These are phyloP conservation scores for Pilasporangium apinafurcum DNA, from an alignment of 352 stramenopile genomes.

Conservation along the genomic window DNA sequence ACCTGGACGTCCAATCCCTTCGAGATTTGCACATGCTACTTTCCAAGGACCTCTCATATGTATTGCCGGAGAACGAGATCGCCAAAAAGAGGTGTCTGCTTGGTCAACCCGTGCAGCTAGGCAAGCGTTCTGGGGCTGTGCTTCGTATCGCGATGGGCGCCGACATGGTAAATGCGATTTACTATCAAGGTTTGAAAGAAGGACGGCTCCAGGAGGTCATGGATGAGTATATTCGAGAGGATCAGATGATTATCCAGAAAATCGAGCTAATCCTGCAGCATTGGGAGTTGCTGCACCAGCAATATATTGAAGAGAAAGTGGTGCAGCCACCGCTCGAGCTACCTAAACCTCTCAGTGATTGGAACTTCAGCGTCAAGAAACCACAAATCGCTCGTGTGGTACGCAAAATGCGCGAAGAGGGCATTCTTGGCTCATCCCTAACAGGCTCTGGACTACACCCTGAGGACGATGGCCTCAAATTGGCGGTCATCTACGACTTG, in stretches of 20 bases:
- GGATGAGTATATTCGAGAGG: conserved; percentile 36
- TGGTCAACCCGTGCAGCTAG: conserved; percentile 76
- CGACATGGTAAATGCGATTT: conserved; percentile 80
- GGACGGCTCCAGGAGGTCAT: conserved; percentile 22
- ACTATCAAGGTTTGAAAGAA: conserved; percentile 27
- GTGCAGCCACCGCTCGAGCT: conserved; percentile 23
- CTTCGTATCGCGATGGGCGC: conserved; percentile 82
- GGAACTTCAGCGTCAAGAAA: conserved; percentile 74
- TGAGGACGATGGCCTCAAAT: conserved; percentile 34
- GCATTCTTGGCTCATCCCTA: conserved; percentile 18
- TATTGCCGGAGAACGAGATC: conserved; percentile 30
- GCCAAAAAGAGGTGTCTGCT: conserved; percentile 63
- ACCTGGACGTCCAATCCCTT: conserved; percentile 39
- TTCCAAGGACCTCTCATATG: conserved; percentile 59
- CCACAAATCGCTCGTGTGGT: conserved; percentile 52
- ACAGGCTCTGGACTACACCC: conserved; percentile 4
- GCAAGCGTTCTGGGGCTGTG: conserved; percentile 52
- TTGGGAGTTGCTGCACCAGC: conserved; percentile 54
- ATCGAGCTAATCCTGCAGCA: conserved; percentile 63
- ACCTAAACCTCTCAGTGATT: conserved; percentile 55
- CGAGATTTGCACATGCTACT: conserved; percentile 67
- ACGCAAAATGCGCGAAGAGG: conserved; percentile 41
- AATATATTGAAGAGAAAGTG: conserved; percentile 53
- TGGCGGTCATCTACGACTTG: conserved; percentile 81
- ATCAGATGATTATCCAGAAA: conserved; percentile 56